Percentiles rank a stretch among this genome's conserved stretches.
These are phyloP conservation scores for Puccinia brachypodii DNA, from an alignment of 1,284 basidiomycete genomes.

Conservation along the genomic window DNA sequence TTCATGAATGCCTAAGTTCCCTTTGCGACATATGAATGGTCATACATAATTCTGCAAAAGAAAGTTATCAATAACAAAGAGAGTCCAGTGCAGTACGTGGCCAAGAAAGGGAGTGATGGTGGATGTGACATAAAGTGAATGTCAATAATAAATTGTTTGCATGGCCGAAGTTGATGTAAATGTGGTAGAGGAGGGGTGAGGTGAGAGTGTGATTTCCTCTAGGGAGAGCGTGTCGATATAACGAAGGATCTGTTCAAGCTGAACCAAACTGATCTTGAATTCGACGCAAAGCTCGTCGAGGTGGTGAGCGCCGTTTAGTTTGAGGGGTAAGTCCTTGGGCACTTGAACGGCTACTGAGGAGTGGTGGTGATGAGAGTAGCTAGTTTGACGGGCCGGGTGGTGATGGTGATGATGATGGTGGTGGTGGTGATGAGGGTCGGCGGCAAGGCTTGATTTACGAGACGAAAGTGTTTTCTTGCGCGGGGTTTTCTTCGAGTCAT, in stretches of 20 bases:
- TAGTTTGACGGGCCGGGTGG: not conserved
- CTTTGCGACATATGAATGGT: no score
- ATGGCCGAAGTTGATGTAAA: constrained; percentile 26
- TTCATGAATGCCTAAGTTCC: no score
- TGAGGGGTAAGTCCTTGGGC: constrained; percentile 62
- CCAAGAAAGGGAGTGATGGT: not conserved
- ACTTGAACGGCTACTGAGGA: constrained; percentile 50
- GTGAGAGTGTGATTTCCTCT: constrained; percentile 53
- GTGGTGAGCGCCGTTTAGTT: constrained; percentile 83
- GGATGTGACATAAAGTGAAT: not conserved
- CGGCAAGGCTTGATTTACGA: not conserved
- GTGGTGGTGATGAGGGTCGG: not conserved
- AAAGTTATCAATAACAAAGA: no score
- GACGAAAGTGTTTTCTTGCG: not conserved
- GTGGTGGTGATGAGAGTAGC: not conserved
- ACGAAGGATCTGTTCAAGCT: constrained; percentile 73
- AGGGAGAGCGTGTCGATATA: constrained; percentile 63
- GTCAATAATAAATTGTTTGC: constrained; percentile 45
- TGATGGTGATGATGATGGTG: not conserved
- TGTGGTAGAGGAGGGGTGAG: not conserved
- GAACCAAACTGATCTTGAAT: constrained; percentile 79
- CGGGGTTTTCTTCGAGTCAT: not conserved
- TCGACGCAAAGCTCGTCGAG: constrained; percentile 82
- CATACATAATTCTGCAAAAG: no score
- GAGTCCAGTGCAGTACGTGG: no score